Conservation (phyloP, 2,329 filamentous ascomycete species). For the Monilinia polystroma region DNA sequence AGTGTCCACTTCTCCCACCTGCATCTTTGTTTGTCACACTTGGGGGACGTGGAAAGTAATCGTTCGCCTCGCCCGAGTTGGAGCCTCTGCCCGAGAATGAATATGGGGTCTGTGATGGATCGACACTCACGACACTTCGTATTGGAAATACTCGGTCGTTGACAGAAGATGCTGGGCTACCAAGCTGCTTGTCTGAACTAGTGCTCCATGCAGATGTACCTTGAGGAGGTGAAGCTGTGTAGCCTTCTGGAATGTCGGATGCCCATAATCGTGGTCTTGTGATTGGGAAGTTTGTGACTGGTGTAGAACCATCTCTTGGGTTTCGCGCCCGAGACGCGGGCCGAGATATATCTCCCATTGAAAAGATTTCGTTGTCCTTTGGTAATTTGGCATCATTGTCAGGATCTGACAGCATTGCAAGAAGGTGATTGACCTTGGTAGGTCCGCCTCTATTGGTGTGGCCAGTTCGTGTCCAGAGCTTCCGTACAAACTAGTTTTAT, state of each 20-base stretch:
- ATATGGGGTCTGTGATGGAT: conserved; percentile 33
- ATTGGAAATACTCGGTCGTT: conserved; percentile 37
- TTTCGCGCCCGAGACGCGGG: conserved; percentile 11
- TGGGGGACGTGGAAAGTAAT: conserved; percentile 29
- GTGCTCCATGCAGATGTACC: conserved; percentile 28
- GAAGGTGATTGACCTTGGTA: conserved; percentile 8
- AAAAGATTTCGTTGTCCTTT: neutral
- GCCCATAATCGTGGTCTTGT: conserved; percentile 19
- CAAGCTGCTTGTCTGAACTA: conserved; percentile 29
- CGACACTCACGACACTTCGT: conserved; percentile 37
- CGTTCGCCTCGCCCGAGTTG: conserved; percentile 26
- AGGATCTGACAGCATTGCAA: conserved; percentile 15
- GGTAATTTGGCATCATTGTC: neutral
- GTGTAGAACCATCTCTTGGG: neutral
- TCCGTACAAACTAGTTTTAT: neutral
- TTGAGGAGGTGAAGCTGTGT: conserved; percentile 15
- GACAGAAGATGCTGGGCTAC: conserved; percentile 24
- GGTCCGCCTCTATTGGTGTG: conserved; percentile 9
- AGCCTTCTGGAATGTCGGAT: conserved; percentile 19
- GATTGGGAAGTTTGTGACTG: conserved; percentile 6
- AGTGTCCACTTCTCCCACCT: neutral
- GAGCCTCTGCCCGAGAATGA: conserved; percentile 24
- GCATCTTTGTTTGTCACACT: conserved; percentile 14
- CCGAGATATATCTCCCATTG: conserved; percentile 9
- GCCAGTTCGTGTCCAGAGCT: conserved; percentile 2